Conservation (phyloP, 2,329 filamentous ascomycete species). For the Aspergillus vadensis region DNA sequence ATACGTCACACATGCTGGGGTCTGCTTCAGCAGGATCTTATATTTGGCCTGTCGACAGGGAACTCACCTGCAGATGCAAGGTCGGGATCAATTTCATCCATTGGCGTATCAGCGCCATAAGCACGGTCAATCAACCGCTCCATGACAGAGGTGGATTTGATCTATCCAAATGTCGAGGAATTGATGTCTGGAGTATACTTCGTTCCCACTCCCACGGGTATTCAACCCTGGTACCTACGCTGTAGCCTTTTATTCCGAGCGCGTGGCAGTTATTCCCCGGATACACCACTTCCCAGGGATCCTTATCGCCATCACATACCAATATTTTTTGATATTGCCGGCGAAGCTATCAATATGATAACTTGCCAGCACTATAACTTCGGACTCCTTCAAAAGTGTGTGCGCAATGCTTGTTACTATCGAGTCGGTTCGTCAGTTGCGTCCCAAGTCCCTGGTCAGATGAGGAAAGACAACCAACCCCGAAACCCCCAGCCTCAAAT, state of each 20-base stretch:
- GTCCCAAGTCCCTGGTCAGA: neutral
- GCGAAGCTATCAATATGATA: neutral
- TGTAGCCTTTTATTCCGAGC: neutral
- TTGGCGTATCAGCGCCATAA: conserved; percentile 9
- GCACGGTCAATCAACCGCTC: neutral
- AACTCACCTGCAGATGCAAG: conserved; percentile 14
- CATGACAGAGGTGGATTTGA: conserved; percentile 2
- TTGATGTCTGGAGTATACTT: conserved; percentile 4
- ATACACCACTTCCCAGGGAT: neutral
- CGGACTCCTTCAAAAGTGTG: neutral
- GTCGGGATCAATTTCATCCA: conserved; percentile 1
- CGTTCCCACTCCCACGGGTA: neutral
- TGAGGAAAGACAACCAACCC: neutral
- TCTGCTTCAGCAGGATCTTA: conserved; percentile 1
- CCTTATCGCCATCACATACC: neutral
- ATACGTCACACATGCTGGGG: conserved; percentile 9
- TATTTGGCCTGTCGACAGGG: conserved; percentile 11
- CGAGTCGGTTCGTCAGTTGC: neutral
- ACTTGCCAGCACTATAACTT: no score
- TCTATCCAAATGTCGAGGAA: conserved; percentile 4
- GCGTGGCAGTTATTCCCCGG: conserved; percentile 7
- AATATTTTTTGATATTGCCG: neutral
- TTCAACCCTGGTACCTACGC: neutral
- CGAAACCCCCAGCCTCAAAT: neutral
- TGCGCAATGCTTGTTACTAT: no score